Evolutionary conservation across 306 rosid species (phyloP).

Genomic region (Cicer cuneatum): DNA sequence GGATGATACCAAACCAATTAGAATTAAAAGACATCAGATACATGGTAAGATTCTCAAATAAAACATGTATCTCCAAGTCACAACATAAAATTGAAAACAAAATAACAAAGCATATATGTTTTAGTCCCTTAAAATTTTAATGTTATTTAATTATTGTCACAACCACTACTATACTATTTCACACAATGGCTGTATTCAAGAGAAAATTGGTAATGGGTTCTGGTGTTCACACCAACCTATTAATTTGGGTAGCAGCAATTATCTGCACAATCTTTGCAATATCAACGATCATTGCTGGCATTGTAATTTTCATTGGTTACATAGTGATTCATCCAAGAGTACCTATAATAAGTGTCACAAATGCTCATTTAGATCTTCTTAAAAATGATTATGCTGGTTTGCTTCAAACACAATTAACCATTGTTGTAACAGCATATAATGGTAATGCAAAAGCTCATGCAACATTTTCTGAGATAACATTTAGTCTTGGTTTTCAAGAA

Average conservation of each 20-base stretch:
- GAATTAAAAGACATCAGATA: slow-evolving; percentile 44
- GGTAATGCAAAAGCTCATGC: slow-evolving; percentile 82
- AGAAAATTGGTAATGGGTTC: slow-evolving; percentile 16
- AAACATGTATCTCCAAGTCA: background rate
- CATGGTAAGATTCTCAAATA: slow-evolving; percentile 29
- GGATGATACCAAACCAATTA: slow-evolving; percentile 80
- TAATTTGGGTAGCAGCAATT: slow-evolving; percentile 67
- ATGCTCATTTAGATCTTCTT: slow-evolving; percentile 60
- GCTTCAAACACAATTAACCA: slow-evolving; percentile 59
- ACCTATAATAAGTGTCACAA: slow-evolving; percentile 60
- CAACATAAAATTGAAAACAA: slow-evolving; percentile 32
- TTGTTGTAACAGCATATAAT: slow-evolving; percentile 65
- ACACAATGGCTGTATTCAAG: slow-evolving; percentile 34
- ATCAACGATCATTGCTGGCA: slow-evolving; percentile 60
- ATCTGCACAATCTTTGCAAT: slow-evolving; percentile 66
- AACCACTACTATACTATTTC: background rate
- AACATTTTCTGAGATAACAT: slow-evolving; percentile 58
- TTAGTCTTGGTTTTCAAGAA: slow-evolving; percentile 59
- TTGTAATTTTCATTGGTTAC: slow-evolving; percentile 64
- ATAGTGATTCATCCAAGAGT: slow-evolving; percentile 71
- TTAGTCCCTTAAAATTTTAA: slow-evolving; percentile 39
- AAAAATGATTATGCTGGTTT: slow-evolving; percentile 57
- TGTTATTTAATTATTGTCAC: slow-evolving; percentile 41
- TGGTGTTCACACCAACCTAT: slow-evolving; percentile 57
- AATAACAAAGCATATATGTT: background rate